Percentiles rank a stretch among this genome's conserved stretches.
Conservation (phyloP, 108 stramenopile species). For the Pseudonitzschia multiseries region DNA sequence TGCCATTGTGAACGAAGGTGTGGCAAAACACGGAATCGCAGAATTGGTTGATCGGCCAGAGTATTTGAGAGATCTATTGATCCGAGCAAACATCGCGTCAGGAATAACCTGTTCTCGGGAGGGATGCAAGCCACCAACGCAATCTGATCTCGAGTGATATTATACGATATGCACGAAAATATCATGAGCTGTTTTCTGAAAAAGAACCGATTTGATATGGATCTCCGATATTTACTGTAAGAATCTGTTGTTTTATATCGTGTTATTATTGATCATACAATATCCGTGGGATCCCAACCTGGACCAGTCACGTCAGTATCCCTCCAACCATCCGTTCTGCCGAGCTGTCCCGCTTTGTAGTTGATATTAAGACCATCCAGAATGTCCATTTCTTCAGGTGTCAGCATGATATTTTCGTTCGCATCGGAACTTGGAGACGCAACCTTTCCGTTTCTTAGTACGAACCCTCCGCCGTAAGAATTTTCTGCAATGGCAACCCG, state of each 20-base stretch:
- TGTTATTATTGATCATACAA: neutral
- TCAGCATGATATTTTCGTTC: neutral
- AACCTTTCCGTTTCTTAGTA: neutral
- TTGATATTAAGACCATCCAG: constrained; percentile 57
- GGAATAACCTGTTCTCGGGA: neutral
- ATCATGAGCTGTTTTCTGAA: neutral
- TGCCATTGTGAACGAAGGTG: neutral
- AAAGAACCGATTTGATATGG: no score
- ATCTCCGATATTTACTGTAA: no score
- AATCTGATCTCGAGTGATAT: neutral
- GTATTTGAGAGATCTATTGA: neutral
- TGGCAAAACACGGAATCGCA: neutral
- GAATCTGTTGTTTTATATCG: no score
- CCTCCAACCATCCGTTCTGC: constrained; percentile 77
- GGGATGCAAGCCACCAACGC: constrained; percentile 2
- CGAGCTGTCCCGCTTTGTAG: constrained; percentile 62
- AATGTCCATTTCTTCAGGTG: constrained; percentile 55
- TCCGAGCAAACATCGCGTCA: neutral
- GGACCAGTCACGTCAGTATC: constrained; percentile 59
- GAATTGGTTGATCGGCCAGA: neutral
- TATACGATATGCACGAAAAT: no score
- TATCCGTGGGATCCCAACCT: constrained; percentile 75
- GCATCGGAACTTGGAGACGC: neutral
- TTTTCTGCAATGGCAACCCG: constrained; percentile 77
- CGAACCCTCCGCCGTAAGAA: constrained; percentile 60